Evolutionary conservation across 768 basidiomycete genomes (phyloP), one percentile per base, ranked within the genome.

Genomic region (Podaxis pistillaris): DNA sequence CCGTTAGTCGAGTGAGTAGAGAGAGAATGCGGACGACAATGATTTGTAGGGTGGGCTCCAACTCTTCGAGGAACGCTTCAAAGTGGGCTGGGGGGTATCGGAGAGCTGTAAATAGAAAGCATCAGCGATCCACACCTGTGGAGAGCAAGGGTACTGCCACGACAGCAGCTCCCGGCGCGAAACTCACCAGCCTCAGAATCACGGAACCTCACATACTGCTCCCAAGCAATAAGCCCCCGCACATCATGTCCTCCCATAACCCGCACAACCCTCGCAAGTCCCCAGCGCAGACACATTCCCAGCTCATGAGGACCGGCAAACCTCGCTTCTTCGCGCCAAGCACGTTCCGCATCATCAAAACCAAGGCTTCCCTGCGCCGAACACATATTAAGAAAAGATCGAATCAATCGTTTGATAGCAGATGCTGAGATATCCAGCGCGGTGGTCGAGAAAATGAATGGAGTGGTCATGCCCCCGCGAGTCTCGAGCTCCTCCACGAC

Each of bases 211-310:
- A 85, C 73, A 73, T 98, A 99, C 37, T 82, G 80, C 4, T 95
- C 92, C 89, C 92, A 94, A 65, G 88, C 83, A 46, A 98, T 71
- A 30, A 98, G 76, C 4, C 97, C 97, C 13, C 93, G 83, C n/a
- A 89, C 84, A 50, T 90, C 88, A 65, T 86, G 80, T 1, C 88
- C 89, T 36, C 82, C 84, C 17, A 86, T 81, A 3, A 90, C 82
- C 52, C 93, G 75, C 38, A 93, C 83, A 51, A 93, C 85, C 26
- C 95, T 79, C 2, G 88, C 90, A 4, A 98, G 82, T 36, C 89
- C 93, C 97, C 97, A 99, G 24, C 96, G 87, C 36, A 98, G 79
- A 68, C 90, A 86, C 89, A 96, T 95, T 4, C 90, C 94, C 13
- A 98, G 79, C 69, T 97, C 93, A 64, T 96, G 89, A 11, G 93